A percentile compares a stretch with the other conserved stretches of the same genome.
Conservation (phyloP, 2,329 filamentous ascomycete genomes). For the Fusarium pininemorale region DNA sequence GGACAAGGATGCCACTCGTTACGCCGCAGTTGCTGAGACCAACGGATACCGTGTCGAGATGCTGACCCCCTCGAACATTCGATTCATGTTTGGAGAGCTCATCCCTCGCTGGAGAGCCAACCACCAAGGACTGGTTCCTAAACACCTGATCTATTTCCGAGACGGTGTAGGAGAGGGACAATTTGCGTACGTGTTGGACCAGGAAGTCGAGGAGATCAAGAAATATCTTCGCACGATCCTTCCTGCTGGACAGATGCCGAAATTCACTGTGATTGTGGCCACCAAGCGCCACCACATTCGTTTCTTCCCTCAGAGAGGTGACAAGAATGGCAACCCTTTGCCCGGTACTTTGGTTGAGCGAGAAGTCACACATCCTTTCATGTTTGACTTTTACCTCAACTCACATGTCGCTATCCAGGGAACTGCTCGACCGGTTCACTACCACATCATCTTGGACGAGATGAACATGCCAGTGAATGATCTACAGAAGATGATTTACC, state of each 20-base stretch:
- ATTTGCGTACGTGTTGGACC: constrained; percentile 79
- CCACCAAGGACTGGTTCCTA: constrained; percentile 58
- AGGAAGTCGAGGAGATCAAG: constrained; percentile 81
- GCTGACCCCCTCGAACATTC: constrained; percentile 72
- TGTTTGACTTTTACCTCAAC: constrained; percentile 83
- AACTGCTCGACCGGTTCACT: constrained; percentile 90
- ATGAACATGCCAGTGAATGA: constrained; percentile 71
- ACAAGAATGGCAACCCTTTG: constrained; percentile 82
- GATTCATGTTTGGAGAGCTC: constrained; percentile 71
- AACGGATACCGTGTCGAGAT: constrained; percentile 88
- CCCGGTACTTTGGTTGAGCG: constrained; percentile 89
- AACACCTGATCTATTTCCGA: constrained; percentile 89
- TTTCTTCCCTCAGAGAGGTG: constrained; percentile 80
- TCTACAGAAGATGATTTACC: constrained; percentile 89
- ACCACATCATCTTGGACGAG: constrained; percentile 89
- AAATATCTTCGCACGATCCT: constrained; percentile 58
- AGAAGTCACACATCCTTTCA: constrained; percentile 89
- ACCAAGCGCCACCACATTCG: constrained; percentile 95
- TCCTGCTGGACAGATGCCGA: constrained; percentile 55
- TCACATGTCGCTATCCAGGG: constrained; percentile 84
- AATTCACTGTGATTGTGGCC: constrained; percentile 86
- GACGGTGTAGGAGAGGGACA: constrained; percentile 93
- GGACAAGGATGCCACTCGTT: constrained; percentile 76
- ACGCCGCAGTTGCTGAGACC: constrained; percentile 80
- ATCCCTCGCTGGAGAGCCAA: constrained; percentile 71